Evolutionary conservation across 805 yeast genomes (phyloP).

Genomic region (Henningerozyma blattae): DNA sequence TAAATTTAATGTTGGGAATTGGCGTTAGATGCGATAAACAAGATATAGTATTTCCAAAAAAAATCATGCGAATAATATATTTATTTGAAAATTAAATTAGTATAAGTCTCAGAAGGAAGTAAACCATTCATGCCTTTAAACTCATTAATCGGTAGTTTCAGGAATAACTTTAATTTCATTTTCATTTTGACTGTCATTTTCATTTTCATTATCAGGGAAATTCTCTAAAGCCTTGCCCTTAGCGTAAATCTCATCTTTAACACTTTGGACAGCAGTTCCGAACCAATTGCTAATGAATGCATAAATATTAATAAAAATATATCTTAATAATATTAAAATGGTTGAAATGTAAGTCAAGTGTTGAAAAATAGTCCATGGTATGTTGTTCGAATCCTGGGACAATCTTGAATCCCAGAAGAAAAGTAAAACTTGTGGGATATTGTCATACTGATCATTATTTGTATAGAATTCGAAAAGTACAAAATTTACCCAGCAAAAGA

Average conservation of each 20-base stretch:
- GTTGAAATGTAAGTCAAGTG: conserved; percentile 8
- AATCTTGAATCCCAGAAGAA: conserved; percentile 8
- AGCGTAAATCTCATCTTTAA: conserved; percentile 47
- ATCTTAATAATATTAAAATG: conserved; percentile 3
- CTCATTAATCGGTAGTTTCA: too few species aligned
- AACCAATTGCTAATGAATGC: conserved; percentile 12
- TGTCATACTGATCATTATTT: conserved; percentile 7
- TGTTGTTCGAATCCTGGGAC: conserved; percentile 2
- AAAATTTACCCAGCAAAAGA: conserved; percentile 8
- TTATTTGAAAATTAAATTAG: too few species aligned
- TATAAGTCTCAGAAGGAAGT: too few species aligned
- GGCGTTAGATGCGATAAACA: too few species aligned
- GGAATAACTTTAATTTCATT: too few species aligned
- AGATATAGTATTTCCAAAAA: too few species aligned
- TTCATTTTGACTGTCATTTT: too few species aligned
- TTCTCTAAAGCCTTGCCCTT: conserved; percentile 45
- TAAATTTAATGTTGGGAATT: too few species aligned
- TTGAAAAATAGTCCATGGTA: conserved; percentile 13
- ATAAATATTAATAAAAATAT: conserved; percentile 2
- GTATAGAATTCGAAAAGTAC: conserved; percentile 10
- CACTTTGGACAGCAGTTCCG: conserved; percentile 25
- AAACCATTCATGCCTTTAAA: too few species aligned
- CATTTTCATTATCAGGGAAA: conserved; percentile 5
- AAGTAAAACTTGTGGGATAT: not conserved
- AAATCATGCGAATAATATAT: too few species aligned